A percentile compares a stretch with the other conserved stretches of the same genome.
Evolutionary conservation across 192 early-diverging fungal species (phyloP).

Genomic region (Kappamyces sp.): DNA sequence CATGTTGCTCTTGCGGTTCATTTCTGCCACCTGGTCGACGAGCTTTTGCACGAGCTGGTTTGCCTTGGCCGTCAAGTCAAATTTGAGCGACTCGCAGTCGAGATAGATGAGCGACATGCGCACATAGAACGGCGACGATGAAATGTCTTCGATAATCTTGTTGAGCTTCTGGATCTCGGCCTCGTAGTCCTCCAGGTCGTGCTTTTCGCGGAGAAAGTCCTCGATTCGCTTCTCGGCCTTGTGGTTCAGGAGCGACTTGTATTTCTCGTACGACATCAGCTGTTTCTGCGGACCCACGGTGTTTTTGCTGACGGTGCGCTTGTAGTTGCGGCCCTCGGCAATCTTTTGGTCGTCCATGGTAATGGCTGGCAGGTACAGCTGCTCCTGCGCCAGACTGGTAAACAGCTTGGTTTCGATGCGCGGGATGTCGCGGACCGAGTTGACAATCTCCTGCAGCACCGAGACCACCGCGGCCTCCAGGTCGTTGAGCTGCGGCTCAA

Average conservation of each 20-base stretch:
- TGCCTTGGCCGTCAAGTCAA: slow-evolving; percentile 48
- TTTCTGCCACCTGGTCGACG: slow-evolving; percentile 56
- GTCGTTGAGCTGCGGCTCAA: slow-evolving; percentile 53
- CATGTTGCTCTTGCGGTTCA: slow-evolving; percentile 51
- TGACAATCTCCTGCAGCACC: slow-evolving; percentile 51
- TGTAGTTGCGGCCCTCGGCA: slow-evolving; percentile 43
- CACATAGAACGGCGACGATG: slow-evolving; percentile 41
- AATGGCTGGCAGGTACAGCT: slow-evolving; percentile 40
- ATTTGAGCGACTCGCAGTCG: slow-evolving; percentile 53
- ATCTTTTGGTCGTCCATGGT: slow-evolving; percentile 52
- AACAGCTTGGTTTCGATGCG: slow-evolving; percentile 57
- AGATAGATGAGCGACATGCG: slow-evolving; percentile 54
- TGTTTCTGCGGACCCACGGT: slow-evolving; percentile 56
- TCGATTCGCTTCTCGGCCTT: slow-evolving; percentile 61
- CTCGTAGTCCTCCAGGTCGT: slow-evolving; percentile 59
- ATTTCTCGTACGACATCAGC: slow-evolving; percentile 54
- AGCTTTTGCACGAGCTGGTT: slow-evolving; percentile 51
- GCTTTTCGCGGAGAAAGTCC: slow-evolving; percentile 58
- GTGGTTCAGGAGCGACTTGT: slow-evolving; percentile 54
- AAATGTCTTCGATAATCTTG: slow-evolving; percentile 52
- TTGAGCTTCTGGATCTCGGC: slow-evolving; percentile 57
- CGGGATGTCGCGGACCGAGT: slow-evolving; percentile 46
- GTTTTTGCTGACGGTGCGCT: slow-evolving; percentile 48
- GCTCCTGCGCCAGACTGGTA: slow-evolving; percentile 39
- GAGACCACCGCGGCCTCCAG: slow-evolving; percentile 45